Conservation (phyloP, 768 basidiomycete species). For the Termitomyces sp. region DNA sequence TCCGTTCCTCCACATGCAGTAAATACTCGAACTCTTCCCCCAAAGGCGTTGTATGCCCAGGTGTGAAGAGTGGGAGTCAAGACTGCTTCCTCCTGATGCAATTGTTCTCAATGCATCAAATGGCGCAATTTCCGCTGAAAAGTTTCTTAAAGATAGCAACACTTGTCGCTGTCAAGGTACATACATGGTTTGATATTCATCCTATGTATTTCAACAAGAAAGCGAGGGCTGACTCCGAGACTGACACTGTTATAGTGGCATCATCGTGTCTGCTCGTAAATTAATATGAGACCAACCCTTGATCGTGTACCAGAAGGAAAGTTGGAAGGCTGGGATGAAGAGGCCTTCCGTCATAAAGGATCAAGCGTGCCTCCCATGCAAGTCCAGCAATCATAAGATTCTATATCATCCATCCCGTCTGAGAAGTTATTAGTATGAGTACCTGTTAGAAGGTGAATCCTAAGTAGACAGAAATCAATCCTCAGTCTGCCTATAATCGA, state of each 20-base stretch:
- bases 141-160: neutral
- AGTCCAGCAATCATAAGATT: slow-evolving; percentile 51
- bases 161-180: slow-evolving; percentile 17
- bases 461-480: too few relatives aligned
- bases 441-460: too few relatives aligned
- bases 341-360: slow-evolving; percentile 68
- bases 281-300: slow-evolving; percentile 35
- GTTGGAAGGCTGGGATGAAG: slow-evolving; percentile 47
- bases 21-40: slow-evolving; percentile 38
- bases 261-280: neutral
- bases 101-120: slow-evolving; percentile 50
- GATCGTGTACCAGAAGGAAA: slow-evolving; percentile 51
- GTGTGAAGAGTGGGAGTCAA: slow-evolving; percentile 58
- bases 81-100: slow-evolving; percentile 55
- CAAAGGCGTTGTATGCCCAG: slow-evolving; percentile 59
- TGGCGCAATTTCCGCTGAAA: slow-evolving; percentile 39
- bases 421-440: neutral
- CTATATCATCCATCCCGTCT: slow-evolving; percentile 85
- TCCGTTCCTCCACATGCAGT: slow-evolving; percentile 67
- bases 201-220: slow-evolving; percentile 54
- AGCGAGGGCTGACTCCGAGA: slow-evolving; percentile 53
- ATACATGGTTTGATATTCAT: slow-evolving; percentile 45
- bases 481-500: too few relatives aligned
- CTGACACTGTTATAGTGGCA: slow-evolving; percentile 18
- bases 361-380: slow-evolving; percentile 40